A percentile compares a stretch with the other conserved stretches of the same genome.
Conservation (phyloP, 108 stramenopile genomes). For the Mayamaea pseudoterrestris region DNA sequence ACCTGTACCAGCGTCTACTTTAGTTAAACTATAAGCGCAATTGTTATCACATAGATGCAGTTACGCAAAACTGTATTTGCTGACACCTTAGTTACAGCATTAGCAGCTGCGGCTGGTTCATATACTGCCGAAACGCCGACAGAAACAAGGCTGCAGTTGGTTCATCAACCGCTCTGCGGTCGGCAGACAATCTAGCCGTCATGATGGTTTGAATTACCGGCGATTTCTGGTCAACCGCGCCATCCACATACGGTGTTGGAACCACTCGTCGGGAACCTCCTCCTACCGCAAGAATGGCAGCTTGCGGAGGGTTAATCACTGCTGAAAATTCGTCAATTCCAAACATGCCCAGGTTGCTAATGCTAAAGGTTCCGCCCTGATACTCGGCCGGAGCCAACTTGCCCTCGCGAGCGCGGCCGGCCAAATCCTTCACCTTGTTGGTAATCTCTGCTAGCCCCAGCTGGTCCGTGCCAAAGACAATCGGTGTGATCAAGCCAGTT, state of each 20-base stretch:
- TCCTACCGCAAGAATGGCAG: conserved; percentile 89
- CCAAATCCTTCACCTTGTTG: conserved; percentile 77
- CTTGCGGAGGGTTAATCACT: conserved; percentile 95
- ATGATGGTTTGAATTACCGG: conserved; percentile 71
- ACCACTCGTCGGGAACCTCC: conserved; percentile 85
- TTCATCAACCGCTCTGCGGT: conserved; percentile 98
- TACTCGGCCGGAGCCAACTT: conserved; percentile 92
- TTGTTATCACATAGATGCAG: no score
- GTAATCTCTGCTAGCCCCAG: conserved; percentile 65
- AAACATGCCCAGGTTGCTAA: conserved; percentile 95
- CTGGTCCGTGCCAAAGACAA: conserved; percentile 70
- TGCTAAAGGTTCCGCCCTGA: conserved; percentile 92
- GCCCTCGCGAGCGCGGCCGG: conserved; percentile 79
- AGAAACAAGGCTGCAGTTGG: conserved; percentile 96
- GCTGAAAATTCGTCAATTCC: conserved; percentile 93
- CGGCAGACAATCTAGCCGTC: conserved; percentile 93
- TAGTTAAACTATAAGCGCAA: no score
- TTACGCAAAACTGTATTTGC: no score
- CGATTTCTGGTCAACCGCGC: conserved; percentile 36
- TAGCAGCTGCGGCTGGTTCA: conserved; percentile 78
- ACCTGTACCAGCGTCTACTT: no score
- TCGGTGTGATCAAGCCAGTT: conserved; percentile 75
- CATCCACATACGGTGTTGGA: background rate
- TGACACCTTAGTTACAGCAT: no score
- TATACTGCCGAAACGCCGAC: conserved; percentile 82